Percentiles rank a stretch among this genome's conserved stretches.
phyloP scores from a whole-genome alignment of 2,329 filamentous ascomycete genomes.

The Verticillium alfalfae region DNA sequence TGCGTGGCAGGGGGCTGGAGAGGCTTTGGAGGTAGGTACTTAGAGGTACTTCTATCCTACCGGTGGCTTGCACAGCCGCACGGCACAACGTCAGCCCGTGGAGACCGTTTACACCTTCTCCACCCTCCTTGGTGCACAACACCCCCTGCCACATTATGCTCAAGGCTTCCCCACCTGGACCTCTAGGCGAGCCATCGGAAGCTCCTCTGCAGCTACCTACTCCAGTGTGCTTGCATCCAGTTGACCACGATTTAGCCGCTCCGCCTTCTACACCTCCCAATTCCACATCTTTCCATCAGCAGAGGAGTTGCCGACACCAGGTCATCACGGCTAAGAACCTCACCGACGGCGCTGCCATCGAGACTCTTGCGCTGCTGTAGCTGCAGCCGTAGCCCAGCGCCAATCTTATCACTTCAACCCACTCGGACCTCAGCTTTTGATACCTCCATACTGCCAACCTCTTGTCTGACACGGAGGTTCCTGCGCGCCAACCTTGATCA shows the following conservation, averaged over 20 bases:
- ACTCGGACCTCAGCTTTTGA: not conserved
- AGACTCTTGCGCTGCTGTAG: not conserved
- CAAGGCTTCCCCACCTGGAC: not conserved
- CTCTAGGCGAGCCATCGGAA: not conserved
- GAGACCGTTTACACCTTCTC: not conserved
- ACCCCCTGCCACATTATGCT: not conserved
- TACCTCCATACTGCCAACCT: not conserved
- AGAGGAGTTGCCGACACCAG: not conserved
- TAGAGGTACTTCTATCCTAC: too few species aligned
- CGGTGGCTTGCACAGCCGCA: not conserved
- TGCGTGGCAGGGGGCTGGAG: not conserved
- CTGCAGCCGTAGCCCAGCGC: not conserved
- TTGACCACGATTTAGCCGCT: not conserved
- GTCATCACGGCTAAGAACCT: not conserved
- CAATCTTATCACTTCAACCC: not conserved
- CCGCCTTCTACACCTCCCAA: not conserved
- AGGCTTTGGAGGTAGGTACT: not conserved
- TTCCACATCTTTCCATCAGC: not conserved
- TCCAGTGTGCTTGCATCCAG: not conserved
- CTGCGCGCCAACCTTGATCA: not conserved
- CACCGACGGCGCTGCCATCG: not conserved
- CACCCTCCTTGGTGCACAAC: not conserved
- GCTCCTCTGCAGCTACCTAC: not conserved
- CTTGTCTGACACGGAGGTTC: not conserved
- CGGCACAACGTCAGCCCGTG: not conserved